These are phyloP conservation scores for Malassezia obtusa DNA, from an alignment of 1,284 basidiomycete genomes.

Conservation along the genomic window DNA sequence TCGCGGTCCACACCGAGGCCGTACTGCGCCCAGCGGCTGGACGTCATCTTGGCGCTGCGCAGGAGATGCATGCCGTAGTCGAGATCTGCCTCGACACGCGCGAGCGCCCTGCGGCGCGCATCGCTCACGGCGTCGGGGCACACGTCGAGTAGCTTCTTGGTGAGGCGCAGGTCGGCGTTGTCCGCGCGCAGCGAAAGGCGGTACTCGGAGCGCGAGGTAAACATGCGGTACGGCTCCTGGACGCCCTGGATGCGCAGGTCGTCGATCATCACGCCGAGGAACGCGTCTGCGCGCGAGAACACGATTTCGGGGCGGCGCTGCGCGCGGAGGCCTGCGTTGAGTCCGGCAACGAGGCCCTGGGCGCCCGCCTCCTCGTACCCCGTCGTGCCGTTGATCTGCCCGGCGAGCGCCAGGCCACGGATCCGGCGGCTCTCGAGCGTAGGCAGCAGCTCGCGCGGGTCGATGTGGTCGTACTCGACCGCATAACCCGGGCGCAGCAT, in stretches of 20 bases:
- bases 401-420: slow-evolving; percentile 41
- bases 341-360: slow-evolving; percentile 71
- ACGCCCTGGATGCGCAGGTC: slow-evolving; percentile 76
- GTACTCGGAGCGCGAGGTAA: slow-evolving; percentile 79
- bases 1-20: slow-evolving; percentile 46
- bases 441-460: slow-evolving; percentile 65
- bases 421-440: slow-evolving; percentile 78
- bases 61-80: slow-evolving; percentile 54
- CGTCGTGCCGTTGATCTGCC: slow-evolving; percentile 57
- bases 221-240: slow-evolving; percentile 87
- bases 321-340: slow-evolving; percentile 70
- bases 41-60: slow-evolving; percentile 44
- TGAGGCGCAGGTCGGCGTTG: slow-evolving; percentile 73
- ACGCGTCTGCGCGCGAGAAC: slow-evolving; percentile 70
- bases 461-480: slow-evolving; percentile 85
- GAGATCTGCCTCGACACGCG: slow-evolving; percentile 54
- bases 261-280: slow-evolving; percentile 78
- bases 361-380: slow-evolving; percentile 86
- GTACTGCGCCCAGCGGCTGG: slow-evolving; percentile 41
- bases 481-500: slow-evolving; percentile 78
- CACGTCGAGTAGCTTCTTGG: slow-evolving; percentile 52
- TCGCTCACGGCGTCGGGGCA: slow-evolving; percentile 58
- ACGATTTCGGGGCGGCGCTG: slow-evolving; percentile 56
- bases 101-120: slow-evolving; percentile 52
- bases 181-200: slow-evolving; percentile 74